Evolutionary conservation across 352 stramenopile species (phyloP).

Genomic region (Peronospora destructor): DNA sequence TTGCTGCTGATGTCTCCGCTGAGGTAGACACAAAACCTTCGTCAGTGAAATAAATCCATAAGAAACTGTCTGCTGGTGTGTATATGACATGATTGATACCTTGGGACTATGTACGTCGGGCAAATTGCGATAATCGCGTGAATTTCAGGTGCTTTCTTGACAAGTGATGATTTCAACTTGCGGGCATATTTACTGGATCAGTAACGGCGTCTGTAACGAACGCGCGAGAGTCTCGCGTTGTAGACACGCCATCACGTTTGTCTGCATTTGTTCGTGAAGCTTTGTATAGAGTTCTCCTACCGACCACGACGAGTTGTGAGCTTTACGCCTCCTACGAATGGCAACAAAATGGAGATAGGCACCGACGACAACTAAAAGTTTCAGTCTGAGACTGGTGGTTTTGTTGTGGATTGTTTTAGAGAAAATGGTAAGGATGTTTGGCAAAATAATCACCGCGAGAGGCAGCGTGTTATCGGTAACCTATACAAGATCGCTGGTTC

Average conservation of each 20-base stretch:
- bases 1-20: not conserved
- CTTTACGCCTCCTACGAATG: slow-evolving; percentile 9
- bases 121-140: slow-evolving; percentile 29
- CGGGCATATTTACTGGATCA: not conserved
- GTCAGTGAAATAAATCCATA: not conserved
- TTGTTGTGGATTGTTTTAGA: not conserved
- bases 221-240: slow-evolving; percentile 10
- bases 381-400: not conserved
- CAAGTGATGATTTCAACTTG: slow-evolving; percentile 13
- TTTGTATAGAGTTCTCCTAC: slow-evolving; percentile 6
- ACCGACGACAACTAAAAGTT: not conserved
- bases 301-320: slow-evolving; percentile 9
- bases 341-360: slow-evolving; percentile 17
- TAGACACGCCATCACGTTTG: slow-evolving; percentile 9
- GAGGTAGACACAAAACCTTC: not conserved
- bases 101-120: not conserved
- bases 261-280: slow-evolving; percentile 1
- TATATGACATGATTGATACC: no score
- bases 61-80: not conserved
- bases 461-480: no score
- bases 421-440: no score
- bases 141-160: slow-evolving; percentile 9
- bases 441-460: no score
- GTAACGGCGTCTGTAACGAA: slow-evolving; percentile 6
- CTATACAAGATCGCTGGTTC: no score